Evolutionary conservation across 345 rosid species (phyloP).

Genomic region (Eucalyptus dawsonii): DNA sequence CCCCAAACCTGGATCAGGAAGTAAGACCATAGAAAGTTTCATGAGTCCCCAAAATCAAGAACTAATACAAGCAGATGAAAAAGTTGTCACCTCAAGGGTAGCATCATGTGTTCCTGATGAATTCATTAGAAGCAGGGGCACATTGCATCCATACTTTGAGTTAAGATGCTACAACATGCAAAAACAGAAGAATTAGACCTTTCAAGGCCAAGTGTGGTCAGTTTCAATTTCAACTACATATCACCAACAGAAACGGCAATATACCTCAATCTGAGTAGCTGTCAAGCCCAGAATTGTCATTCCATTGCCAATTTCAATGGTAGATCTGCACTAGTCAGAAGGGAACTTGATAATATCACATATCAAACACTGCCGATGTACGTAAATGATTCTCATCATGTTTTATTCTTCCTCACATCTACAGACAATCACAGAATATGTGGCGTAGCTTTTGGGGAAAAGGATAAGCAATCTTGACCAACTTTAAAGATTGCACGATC

Average conservation of each 20-base stretch:
- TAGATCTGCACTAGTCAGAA: conserved; percentile 14
- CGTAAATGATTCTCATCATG: not conserved
- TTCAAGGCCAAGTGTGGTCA: not conserved
- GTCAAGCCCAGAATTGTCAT: conserved; percentile 26
- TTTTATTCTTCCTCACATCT: not conserved
- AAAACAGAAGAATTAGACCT: not conserved
- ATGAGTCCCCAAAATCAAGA: not conserved
- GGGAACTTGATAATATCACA: not conserved
- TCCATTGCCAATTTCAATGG: conserved; percentile 28
- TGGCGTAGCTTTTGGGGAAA: not conserved
- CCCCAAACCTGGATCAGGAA: conserved; percentile 26
- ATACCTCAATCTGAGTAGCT: conserved; percentile 40
- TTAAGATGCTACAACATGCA: conserved; percentile 29
- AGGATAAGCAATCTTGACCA: not conserved
- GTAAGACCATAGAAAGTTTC: not conserved
- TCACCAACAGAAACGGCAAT: not conserved
- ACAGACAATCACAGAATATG: not conserved
- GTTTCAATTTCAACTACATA: not conserved
- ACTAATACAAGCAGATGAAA: not conserved
- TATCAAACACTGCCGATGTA: not conserved
- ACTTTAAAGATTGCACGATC: not conserved
- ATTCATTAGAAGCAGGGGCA: conserved; percentile 38
- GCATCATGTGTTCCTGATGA: conserved; percentile 12
- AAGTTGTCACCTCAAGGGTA: conserved; percentile 23
- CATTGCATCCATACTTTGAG: conserved; percentile 31